Percentiles rank a stretch among this genome's conserved stretches.
phyloP scores from a whole-genome alignment of 306 rosid species.

The Sindora glabra region DNA sequence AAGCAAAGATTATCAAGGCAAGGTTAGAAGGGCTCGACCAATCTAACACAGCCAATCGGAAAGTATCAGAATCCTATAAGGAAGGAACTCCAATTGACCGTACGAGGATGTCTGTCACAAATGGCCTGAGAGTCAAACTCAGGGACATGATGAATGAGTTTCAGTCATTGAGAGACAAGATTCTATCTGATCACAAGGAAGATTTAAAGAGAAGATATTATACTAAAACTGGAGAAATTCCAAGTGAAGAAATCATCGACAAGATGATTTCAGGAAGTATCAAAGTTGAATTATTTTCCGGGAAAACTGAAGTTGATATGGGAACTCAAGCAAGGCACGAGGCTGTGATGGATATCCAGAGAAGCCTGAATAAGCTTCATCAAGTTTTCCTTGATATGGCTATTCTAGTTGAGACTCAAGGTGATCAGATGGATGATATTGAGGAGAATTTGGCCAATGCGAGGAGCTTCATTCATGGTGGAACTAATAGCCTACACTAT shows the following conservation, averaged over 20 bases:
- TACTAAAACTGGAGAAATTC: constrained; percentile 47
- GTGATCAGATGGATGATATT: constrained; percentile 66
- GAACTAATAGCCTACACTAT: constrained; percentile 61
- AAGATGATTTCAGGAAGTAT: constrained; percentile 55
- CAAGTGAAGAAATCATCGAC: constrained; percentile 61
- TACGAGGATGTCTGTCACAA: constrained; percentile 60
- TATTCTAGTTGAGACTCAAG: constrained; percentile 77
- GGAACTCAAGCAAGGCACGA: constrained; percentile 62
- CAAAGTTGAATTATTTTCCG: constrained; percentile 54
- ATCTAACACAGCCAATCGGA: constrained; percentile 54
- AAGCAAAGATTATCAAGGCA: constrained; percentile 51
- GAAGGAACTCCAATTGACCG: constrained; percentile 62
- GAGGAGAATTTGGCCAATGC: constrained; percentile 78
- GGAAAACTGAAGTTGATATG: constrained; percentile 54
- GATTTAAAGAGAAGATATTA: constrained; percentile 74
- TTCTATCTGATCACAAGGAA: constrained; percentile 65
- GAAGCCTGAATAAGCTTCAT: constrained; percentile 83
- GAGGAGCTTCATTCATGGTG: constrained; percentile 57
- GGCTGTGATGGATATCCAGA: constrained; percentile 70
- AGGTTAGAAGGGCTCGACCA: constrained; percentile 56
- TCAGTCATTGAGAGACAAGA: constrained; percentile 57
- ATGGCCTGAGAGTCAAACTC: constrained; percentile 70
- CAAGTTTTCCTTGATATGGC: constrained; percentile 98
- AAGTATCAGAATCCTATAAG: constrained; percentile 32
- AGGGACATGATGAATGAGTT: constrained; percentile 74